Evolutionary conservation across 176 grass and related monocot species (phyloP).

Genomic region (Oryza officinalis): DNA sequence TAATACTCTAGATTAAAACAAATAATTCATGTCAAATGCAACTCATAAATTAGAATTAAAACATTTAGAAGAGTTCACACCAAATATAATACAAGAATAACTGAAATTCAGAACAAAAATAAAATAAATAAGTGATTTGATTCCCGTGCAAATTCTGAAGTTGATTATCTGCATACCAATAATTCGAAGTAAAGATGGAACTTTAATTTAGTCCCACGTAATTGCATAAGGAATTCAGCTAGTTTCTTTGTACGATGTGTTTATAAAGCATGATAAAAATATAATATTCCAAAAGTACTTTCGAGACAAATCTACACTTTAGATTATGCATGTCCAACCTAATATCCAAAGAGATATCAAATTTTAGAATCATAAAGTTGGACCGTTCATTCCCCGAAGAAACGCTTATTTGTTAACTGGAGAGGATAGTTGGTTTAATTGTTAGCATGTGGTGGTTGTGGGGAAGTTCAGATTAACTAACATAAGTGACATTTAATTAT

Average conservation of each 20-base stretch:
- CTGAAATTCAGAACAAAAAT: neutral
- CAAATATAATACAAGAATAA: neutral
- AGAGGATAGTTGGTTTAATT: neutral
- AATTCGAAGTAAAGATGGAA: neutral
- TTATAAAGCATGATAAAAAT: neutral
- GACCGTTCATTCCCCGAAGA: neutral
- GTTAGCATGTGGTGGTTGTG: neutral
- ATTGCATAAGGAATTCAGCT: neutral
- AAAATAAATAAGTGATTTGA: neutral
- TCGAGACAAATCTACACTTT: neutral
- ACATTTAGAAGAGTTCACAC: neutral
- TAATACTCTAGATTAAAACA: neutral
- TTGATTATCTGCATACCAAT: neutral
- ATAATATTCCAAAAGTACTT: neutral
- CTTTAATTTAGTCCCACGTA: neutral
- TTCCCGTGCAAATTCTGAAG: neutral
- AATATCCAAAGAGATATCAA: neutral
- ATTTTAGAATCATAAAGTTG: neutral
- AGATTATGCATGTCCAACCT: neutral
- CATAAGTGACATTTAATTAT: constrained; percentile 14
- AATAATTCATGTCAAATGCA: neutral
- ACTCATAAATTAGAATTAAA: neutral
- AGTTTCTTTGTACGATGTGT: neutral
- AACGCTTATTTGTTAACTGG: neutral
- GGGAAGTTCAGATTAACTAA: constrained; percentile 11